phyloP scores from a whole-genome alignment of 805 yeast species.

The Candida patagonica region DNA sequence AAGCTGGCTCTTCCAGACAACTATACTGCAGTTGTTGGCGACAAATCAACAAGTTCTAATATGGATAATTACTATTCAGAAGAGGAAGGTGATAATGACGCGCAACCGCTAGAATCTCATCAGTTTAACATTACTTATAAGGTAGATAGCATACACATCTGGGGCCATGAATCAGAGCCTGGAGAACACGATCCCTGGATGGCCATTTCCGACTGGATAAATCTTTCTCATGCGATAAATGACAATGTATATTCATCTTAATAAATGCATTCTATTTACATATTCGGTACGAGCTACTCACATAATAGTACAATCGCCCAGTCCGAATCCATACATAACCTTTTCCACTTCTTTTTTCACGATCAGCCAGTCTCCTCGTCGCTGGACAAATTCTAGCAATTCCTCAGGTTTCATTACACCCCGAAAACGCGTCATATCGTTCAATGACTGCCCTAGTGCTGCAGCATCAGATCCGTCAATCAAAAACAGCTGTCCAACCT shows the following conservation, averaged over 20 bases:
- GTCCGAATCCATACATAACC: conserved; percentile 86
- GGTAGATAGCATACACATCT: conserved; percentile 12
- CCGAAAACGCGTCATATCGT: conserved; percentile 76
- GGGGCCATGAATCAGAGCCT: conserved; percentile 23
- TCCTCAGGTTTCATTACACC: conserved; percentile 91
- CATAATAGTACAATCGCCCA: conserved; percentile 60
- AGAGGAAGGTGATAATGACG: conserved; percentile 9
- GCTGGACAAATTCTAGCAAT: conserved; percentile 81
- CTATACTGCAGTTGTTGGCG: conserved; percentile 11
- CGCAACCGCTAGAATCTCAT: not conserved
- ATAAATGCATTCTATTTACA: not conserved
- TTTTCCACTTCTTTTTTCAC: conserved; percentile 78
- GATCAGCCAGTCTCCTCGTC: conserved; percentile 77
- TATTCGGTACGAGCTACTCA: conserved; percentile 20
- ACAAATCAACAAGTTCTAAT: not conserved
- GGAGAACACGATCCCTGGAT: conserved; percentile 20
- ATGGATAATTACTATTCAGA: conserved; percentile 7
- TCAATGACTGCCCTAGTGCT: conserved; percentile 72
- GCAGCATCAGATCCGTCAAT: conserved; percentile 68
- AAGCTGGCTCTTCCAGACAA: conserved; percentile 10
- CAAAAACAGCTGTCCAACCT: conserved; percentile 75
- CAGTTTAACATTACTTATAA: not conserved
- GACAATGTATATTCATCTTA: not conserved
- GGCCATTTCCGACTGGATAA: conserved; percentile 18
- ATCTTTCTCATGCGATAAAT: conserved; percentile 11